Evolutionary conservation across 805 yeast genomes (phyloP), one percentile per base, ranked within the genome.

Genomic region (Metschnikowia matae): DNA sequence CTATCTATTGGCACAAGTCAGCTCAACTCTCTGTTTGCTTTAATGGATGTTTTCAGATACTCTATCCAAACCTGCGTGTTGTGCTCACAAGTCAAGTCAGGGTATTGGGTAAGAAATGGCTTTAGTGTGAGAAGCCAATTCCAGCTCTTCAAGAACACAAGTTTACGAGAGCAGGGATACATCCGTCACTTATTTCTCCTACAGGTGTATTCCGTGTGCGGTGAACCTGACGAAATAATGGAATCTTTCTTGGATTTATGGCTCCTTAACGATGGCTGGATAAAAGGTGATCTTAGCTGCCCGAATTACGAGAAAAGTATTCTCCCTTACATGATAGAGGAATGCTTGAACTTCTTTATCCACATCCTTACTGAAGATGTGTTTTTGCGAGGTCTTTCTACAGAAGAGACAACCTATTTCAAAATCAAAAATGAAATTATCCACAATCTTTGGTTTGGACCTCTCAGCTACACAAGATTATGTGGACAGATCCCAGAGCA

Each of bases 51-150:
- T 6, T 79, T 85, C 55, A 96, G 89, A 55, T 84, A 86, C 54
- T 86, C 97, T 0, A 65, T 94, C 18, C 75, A 95, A 50, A 85
- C 91, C 0, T 62, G 89, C 29, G 96, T 88, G 0, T 66, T 88
- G 7, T 67, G 89, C 55, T 82, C 96, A 0, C 97, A 94, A 60
- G 87, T 92, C 7, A 85, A 88, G 53, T 83, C 87, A 0, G 97
- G 97, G 0, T 79, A 86, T 50, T 92, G 98, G 98, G 97, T 92
- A 0, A 79, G 98, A 60, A 92, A 92, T 66, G 99, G 99, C 0
- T 78, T 81, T 51, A 85, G 91, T 38, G 83, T 89, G 4, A 76
- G 86, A 38, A 82, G 84, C 23, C 98, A 92, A 62, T 75, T 87
- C 55, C 85, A 83, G 57, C 82, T 90, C 50, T 92, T 92, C 64